phyloP scores from a whole-genome alignment of 495 filamentous ascomycete genomes.

The Hypoxylon lienhwacheense region DNA sequence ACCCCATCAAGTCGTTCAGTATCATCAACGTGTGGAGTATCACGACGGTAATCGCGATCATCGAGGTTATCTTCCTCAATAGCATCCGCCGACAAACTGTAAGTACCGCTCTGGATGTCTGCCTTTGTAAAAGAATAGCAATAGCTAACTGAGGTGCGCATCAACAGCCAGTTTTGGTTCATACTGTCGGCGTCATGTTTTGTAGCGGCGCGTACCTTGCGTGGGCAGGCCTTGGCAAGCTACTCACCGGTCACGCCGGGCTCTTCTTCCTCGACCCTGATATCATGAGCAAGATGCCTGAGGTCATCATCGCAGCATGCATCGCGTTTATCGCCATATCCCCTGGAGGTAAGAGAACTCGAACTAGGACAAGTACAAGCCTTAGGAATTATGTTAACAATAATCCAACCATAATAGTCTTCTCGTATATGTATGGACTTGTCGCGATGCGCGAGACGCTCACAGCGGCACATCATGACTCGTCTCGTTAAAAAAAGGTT shows the following conservation, averaged over 20 bases:
- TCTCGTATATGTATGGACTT: slow-evolving; percentile 48
- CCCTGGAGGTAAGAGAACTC: slow-evolving; percentile 35
- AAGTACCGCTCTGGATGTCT: slow-evolving; percentile 11
- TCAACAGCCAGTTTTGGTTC: slow-evolving; percentile 41
- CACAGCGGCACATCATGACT: slow-evolving; percentile 41
- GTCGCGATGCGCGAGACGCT: slow-evolving; percentile 48
- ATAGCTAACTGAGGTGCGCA: slow-evolving; percentile 12
- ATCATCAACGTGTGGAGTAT: slow-evolving; percentile 49
- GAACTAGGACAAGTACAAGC: neutral
- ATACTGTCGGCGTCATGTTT: slow-evolving; percentile 43
- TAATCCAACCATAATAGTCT: slow-evolving; percentile 38
- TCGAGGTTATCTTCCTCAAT: slow-evolving; percentile 53
- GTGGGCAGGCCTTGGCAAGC: slow-evolving; percentile 52
- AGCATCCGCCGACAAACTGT: slow-evolving; percentile 54
- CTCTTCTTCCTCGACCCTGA: slow-evolving; percentile 55
- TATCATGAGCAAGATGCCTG: slow-evolving; percentile 29
- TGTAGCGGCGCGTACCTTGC: slow-evolving; percentile 47
- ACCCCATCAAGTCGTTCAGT: slow-evolving; percentile 45
- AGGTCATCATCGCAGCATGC: slow-evolving; percentile 41
- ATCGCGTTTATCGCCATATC: slow-evolving; percentile 41
- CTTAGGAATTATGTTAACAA: slow-evolving; percentile 21
- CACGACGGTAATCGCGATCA: slow-evolving; percentile 46
- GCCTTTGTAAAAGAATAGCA: neutral
- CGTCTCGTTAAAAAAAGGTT: slow-evolving; percentile 12
- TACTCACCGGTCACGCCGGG: slow-evolving; percentile 48